Evolutionary conservation across 1,284 basidiomycete species (phyloP), one percentile per base, ranked within the genome.

Genomic region (Spongiforma sp.): DNA sequence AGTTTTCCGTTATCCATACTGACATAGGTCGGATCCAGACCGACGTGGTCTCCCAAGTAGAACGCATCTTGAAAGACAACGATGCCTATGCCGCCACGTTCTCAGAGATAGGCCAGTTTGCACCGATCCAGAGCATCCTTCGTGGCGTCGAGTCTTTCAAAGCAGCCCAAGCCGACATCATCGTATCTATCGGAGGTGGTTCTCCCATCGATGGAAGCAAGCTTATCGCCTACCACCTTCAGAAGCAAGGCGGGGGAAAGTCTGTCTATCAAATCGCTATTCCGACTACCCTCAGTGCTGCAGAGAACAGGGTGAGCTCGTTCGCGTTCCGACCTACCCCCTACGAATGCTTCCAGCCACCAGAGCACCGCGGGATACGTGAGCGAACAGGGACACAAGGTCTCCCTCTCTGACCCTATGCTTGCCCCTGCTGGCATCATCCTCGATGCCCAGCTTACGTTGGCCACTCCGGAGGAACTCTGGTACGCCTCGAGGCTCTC

Each of bases 241-340:
- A 89, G 65, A 77, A 89, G 69, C 84, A 87, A 65, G 77, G 68
- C 5, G 86, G 85, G 21, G 84, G 83, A 4, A 62, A 81, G 69
- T 70, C 80, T 78, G 61, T 82, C 70, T 70, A 65, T 37, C 86
- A 89, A 68, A 88, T 95, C 62, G 90, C 92, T 7, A 87, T 94
- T 59, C 93, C 93, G 1, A 95, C 93, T 3, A 94, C 93, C 9
- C 78, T 94, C 36, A 92, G 89, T 67, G 92, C 92, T 2, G 93
- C 93, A 1, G 93, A 94, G 72, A 91, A 90, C 71, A 83, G 83
- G 56, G 90, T 89, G 66, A 64, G 83, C 57, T 33, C 21, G 21
- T 34, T 54, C 30, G n/a, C 73, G 10, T 7, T 46, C 60, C 30
- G 12, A 32, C 12, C 11, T n/a, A 39, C 17, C 14, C 37, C 53